Conservation (phyloP, 139 green algal species). For the Picochlorum costavermella region DNA sequence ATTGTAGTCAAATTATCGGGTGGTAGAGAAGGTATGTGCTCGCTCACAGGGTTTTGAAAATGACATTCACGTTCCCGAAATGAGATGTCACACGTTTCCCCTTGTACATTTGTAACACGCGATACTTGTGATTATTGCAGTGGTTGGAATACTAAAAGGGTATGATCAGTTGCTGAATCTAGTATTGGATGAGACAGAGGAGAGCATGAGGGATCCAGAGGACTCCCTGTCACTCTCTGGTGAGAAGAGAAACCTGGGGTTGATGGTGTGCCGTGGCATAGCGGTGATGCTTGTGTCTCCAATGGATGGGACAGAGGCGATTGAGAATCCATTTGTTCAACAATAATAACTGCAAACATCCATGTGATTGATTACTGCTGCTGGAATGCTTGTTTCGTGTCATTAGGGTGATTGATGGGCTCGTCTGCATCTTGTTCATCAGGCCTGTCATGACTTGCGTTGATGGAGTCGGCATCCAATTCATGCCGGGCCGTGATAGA, state of each 20-base stretch:
- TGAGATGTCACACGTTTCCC: too few species aligned
- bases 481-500: conserved; percentile 22
- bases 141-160: conserved; percentile 81
- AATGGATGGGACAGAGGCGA: conserved; percentile 76
- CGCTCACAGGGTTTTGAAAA: background rate
- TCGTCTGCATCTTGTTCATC: background rate
- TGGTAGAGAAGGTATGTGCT: conserved; percentile 70
- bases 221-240: conserved; percentile 77
- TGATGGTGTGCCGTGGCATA: conserved; percentile 84
- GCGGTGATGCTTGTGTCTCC: conserved; percentile 88
- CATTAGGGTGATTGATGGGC: too few species aligned
- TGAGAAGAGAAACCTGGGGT: conserved; percentile 65
- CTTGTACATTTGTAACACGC: background rate
- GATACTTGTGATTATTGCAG: conserved; percentile 17
- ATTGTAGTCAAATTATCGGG: conserved; percentile 90
- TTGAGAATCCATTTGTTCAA: conserved; percentile 70
- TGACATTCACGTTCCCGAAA: background rate
- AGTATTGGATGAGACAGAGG: conserved; percentile 89
- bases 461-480: background rate
- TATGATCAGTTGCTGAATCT: conserved; percentile 98
- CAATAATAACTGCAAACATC: background rate
- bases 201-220: conserved; percentile 84
- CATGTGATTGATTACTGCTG: background rate
- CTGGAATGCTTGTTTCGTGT: background rate
- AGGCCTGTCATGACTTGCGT: background rate